phyloP scores from a whole-genome alignment of 2,329 filamentous ascomycete species.

The Lachnellula suecica region DNA sequence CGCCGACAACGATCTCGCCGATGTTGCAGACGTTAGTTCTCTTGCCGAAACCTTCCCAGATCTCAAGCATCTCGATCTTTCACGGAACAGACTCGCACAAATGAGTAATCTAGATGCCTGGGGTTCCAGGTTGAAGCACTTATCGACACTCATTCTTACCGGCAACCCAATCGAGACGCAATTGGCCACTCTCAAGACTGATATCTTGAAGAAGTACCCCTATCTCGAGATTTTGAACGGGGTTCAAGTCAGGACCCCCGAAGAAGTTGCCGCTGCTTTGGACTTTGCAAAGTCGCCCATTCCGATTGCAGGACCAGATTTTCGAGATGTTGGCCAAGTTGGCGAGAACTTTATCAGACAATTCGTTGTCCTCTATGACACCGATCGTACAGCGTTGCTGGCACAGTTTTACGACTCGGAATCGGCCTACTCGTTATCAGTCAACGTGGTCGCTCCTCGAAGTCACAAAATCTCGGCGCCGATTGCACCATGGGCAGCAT shows the following conservation, averaged over 20 bases:
- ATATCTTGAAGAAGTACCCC: constrained; percentile 80
- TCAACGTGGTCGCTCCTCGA: constrained; percentile 63
- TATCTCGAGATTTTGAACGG: constrained; percentile 76
- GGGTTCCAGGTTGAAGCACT: constrained; percentile 73
- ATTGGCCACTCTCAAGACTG: constrained; percentile 64
- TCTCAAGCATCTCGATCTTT: constrained; percentile 85
- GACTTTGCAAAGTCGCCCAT: constrained; percentile 52
- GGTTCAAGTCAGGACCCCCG: constrained; percentile 68
- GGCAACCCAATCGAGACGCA: constrained; percentile 71
- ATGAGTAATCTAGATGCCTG: constrained; percentile 69
- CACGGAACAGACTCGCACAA: constrained; percentile 74
- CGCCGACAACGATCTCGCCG: constrained; percentile 74
- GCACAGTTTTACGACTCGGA: constrained; percentile 71
- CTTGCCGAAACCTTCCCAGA: constrained; percentile 80
- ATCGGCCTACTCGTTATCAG: constrained; percentile 73
- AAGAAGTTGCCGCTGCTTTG: constrained; percentile 61
- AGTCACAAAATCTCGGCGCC: constrained; percentile 39
- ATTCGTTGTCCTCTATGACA: constrained; percentile 75
- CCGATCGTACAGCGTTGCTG: constrained; percentile 62
- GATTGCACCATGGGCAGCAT: constrained; percentile 66
- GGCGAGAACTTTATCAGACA: constrained; percentile 73
- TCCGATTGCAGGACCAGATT: constrained; percentile 64
- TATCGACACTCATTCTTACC: constrained; percentile 78
- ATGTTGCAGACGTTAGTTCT: constrained; percentile 69
- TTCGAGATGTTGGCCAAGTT: constrained; percentile 71